Percentiles rank a stretch among this genome's conserved stretches.
phyloP scores from a whole-genome alignment of 208 protist genomes.

The Acanthamoeba comandoni region DNA sequence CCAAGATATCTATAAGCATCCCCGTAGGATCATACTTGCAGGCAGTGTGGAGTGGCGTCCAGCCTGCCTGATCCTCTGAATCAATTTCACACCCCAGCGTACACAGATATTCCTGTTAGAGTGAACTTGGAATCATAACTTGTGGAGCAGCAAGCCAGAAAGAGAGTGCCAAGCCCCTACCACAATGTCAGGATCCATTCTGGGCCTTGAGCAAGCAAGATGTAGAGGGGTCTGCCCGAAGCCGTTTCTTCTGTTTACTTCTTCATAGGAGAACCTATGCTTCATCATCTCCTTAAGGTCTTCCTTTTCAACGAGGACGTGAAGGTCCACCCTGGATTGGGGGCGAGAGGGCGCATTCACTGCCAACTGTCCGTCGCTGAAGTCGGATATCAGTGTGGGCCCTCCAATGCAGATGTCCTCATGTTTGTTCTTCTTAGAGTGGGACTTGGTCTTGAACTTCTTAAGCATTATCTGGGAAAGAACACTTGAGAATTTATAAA shows the following conservation, averaged over 20 bases:
- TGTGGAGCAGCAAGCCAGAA: too few relatives aligned
- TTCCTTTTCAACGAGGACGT: neutral
- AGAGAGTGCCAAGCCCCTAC: too few relatives aligned
- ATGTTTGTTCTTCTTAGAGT: too few relatives aligned
- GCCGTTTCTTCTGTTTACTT: neutral
- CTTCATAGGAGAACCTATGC: conserved; percentile 25
- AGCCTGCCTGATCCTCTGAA: neutral
- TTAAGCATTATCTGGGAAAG: too few relatives aligned
- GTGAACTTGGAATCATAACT: too few relatives aligned
- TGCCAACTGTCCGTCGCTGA: conserved; percentile 16
- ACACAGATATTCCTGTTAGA: too few relatives aligned
- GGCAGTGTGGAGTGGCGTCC: conserved; percentile 22
- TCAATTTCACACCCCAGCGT: conserved; percentile 15
- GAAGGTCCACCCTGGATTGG: conserved; percentile 22
- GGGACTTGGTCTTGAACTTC: too few relatives aligned
- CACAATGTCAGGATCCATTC: conserved; percentile 11
- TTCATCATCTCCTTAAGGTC: conserved; percentile 54
- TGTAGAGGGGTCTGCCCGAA: conserved; percentile 14
- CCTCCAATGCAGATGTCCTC: too few relatives aligned
- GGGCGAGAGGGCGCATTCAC: conserved; percentile 1
- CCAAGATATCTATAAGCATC: too few relatives aligned
- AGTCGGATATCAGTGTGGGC: neutral
- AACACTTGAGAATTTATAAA: too few relatives aligned
- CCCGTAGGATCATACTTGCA: neutral
- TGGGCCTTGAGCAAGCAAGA: conserved; percentile 12